Base-by-base conservation (phyloP, 352 stramenopile species). In the Lagenidium sp. region DNA sequence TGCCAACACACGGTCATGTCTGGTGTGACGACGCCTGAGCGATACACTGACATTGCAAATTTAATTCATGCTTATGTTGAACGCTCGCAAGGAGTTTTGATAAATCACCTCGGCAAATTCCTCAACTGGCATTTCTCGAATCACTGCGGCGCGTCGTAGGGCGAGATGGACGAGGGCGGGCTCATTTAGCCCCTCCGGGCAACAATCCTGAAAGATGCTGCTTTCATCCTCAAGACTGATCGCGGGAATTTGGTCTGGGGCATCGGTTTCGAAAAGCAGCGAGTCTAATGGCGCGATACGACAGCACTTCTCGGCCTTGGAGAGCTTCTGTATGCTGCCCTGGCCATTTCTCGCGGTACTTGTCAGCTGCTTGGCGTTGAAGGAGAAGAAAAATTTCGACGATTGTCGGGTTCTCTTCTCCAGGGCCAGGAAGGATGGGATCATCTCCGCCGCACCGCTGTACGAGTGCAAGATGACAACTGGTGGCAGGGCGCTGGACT, bases 241-340 rank as follows among this genome's bases (percentile, higher is more conserved):
- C 13, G 42, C 36, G 10, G 73, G 73, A 23, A 53, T 30, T 61
- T 92, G 79, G 20, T 92, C 74, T 2, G 79, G 79, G 4, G 76
- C 60, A 29, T 92, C 79, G 0, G 76, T 92, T 50, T 92, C 79
- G 8, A 92, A 48, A 22, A 92, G 38, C 38, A 92, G 47, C 2
- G 63, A 24, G 10, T 59, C 41, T 5, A 84, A 13, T 11, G 76
- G 76, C 23, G 84, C 30, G 13, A 56, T 49, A 3, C 55, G 49
- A 15, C 76, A 84, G 15, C 57, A 72, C 3, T 48, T 29, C 2
- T 68, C 55, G 24, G 12, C 50, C 22, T 56, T 56, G 8, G 41
- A 43, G 12, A 7, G 44, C n/a, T n/a, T n/a, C n/a, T n/a, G n/a
- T n/a, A n/a, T n/a, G 25, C 43, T 54, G 8, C 4, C 13, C 41